Percentiles rank a stretch among this genome's conserved stretches.
Conservation (phyloP, 2,329 filamentous ascomycete species). For the Lecanosticta acicola region DNA sequence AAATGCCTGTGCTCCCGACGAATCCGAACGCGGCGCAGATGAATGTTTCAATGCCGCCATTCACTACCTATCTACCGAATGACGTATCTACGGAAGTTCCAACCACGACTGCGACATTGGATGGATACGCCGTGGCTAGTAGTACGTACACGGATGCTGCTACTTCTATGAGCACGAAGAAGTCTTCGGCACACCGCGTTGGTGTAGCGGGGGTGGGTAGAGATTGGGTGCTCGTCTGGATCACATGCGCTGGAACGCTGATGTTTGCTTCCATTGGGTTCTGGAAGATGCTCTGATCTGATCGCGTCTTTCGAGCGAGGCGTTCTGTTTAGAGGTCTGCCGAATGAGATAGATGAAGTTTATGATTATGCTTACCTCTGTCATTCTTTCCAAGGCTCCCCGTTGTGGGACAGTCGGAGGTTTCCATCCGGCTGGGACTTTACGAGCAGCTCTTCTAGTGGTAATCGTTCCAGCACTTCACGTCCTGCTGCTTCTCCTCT, state of each 20-base stretch:
- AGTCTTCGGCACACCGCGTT: not conserved
- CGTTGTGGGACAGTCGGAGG: too few relatives aligned
- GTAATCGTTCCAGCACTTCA: too few relatives aligned
- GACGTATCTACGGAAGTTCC: conserved; percentile 10
- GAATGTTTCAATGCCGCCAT: conserved; percentile 13
- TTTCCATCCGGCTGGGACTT: too few relatives aligned
- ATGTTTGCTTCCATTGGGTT: not conserved
- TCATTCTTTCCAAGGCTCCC: too few relatives aligned
- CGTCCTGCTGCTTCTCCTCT: too few relatives aligned
- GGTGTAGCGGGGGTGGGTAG: not conserved
- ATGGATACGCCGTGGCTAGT: not conserved
- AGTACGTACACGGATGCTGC: not conserved
- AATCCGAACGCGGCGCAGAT: conserved; percentile 4
- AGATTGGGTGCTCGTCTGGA: not conserved
- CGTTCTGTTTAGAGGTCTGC: not conserved
- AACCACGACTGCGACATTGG: conserved; percentile 1
- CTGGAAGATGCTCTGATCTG: not conserved
- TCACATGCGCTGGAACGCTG: not conserved
- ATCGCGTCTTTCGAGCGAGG: not conserved
- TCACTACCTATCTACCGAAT: conserved; percentile 18
- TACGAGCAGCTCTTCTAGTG: too few relatives aligned
- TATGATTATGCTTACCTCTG: too few relatives aligned
- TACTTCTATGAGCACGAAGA: not conserved
- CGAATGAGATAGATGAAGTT: too few relatives aligned
- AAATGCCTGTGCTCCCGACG: conserved; percentile 31